Evolutionary conservation across 225 moss, liverwort and hornwort genomes (phyloP), one percentile per base, ranked within the genome.

Genomic region (Sphagnum contortum): DNA sequence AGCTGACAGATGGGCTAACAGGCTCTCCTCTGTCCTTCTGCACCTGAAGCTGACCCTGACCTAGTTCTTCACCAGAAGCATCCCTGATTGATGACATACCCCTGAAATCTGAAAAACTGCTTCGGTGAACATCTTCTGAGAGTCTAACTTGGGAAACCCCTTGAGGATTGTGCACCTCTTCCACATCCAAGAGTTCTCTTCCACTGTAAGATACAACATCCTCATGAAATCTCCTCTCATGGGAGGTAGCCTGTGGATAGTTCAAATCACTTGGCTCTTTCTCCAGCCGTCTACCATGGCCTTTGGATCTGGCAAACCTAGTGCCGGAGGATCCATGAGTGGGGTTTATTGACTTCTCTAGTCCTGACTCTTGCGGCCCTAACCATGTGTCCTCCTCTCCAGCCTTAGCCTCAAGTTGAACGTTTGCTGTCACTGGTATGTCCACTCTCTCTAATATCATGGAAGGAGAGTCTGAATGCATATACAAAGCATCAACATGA

Each of bases 111-210:
- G 68, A 11, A 64, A 73, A 70, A 50, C 80, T 64, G 66, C 64
- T 80, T 63, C 73, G 74, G 57, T 71, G 57, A 57, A 47, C 68
- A 61, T 73, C 71, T 61, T 80, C 80, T n/a, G 71, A 57, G 60
- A 70, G 66, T 60, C 64, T 73, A 64, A 59, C 73, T 9, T 64
- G 55, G 57, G 53, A 9, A 70, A 63, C 75, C 73, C 72, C 67
- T 53, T 66, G 57, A 70, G 65, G 55, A 65, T 63, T 66, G 11
- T 45, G 46, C 44, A 46, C 45, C 61, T 61, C 61, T 47, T 3
- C 8, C 46, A 6, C 47, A 47, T 71, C 66, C 68, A 54, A 12
- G 48, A 63, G 44, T 64, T 64, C 62, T 57, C 54, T 60, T 66
- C 73, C 75, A 29, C 54, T 54, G 68, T 63, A 66, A 13, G 77